These are phyloP conservation scores for Neopestalotiopsis sp. DNA, from an alignment of 2,329 filamentous ascomycete species.

Conservation along the genomic window DNA sequence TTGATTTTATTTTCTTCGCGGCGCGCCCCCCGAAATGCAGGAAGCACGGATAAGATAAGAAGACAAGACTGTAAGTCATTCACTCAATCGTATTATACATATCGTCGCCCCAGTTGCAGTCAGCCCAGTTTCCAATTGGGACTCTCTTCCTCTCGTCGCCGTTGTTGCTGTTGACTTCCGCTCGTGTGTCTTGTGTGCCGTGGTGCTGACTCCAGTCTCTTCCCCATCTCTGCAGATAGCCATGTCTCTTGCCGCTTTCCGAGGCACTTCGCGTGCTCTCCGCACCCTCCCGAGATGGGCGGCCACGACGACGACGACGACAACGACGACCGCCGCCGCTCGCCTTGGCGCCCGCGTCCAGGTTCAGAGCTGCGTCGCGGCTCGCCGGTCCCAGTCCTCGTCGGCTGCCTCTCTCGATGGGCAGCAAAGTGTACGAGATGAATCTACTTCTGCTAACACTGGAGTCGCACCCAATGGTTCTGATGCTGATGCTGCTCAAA, in stretches of 20 bases:
- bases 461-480: conserved; percentile 19
- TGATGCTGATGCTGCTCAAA: conserved; percentile 22
- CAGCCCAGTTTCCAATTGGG: background rate
- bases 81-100: background rate
- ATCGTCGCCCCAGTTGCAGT: background rate
- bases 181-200: background rate
- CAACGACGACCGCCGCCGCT: conserved; percentile 18
- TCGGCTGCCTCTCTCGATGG: conserved; percentile 50
- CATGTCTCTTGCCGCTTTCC: conserved; percentile 56
- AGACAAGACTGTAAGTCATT: conserved; percentile 11
- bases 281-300: conserved; percentile 43
- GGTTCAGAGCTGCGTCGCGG: conserved; percentile 23
- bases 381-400: conserved; percentile 51
- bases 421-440: conserved; percentile 61
- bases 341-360: background rate
- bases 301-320: conserved; percentile 27
- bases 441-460: conserved; percentile 15
- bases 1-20: conserved; percentile 9
- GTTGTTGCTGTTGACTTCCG: background rate
- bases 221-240: conserved; percentile 20
- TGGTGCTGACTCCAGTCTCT: conserved; percentile 15
- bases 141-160: background rate
- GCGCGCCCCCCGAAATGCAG: conserved; percentile 1
- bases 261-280: conserved; percentile 54
- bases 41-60: conserved; percentile 17